These are phyloP conservation scores for Nadsonia starkeyi-henricii DNA, from an alignment of 1,139 yeast genomes.

Conservation along the genomic window DNA sequence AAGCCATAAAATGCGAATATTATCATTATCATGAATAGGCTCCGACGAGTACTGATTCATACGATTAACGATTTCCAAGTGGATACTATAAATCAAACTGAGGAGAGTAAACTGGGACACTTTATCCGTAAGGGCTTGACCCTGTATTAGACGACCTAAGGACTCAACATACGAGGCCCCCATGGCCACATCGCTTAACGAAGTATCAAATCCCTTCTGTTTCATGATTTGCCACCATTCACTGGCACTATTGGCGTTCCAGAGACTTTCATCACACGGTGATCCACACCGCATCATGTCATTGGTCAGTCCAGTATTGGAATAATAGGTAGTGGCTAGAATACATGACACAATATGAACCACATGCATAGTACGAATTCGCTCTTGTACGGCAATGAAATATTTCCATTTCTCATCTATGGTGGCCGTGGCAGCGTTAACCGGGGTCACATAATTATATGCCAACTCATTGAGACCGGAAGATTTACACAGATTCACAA, in stretches of 20 bases:
- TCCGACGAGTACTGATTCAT: not conserved
- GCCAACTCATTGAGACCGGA: conserved; percentile 60
- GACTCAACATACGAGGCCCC: conserved; percentile 18
- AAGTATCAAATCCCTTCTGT: conserved; percentile 17
- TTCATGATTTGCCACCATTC: conserved; percentile 40
- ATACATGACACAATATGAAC: conserved; percentile 61
- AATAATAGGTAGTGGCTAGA: conserved; percentile 53
- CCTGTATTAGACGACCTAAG: conserved; percentile 16
- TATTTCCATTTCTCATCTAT: conserved; percentile 51
- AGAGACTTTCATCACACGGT: conserved; percentile 59
- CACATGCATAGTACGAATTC: conserved; percentile 75
- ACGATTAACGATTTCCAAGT: conserved; percentile 43
- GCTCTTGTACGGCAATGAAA: conserved; percentile 66
- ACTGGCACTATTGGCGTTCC: conserved; percentile 43
- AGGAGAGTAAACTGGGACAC: conserved; percentile 37
- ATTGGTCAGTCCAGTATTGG: conserved; percentile 42
- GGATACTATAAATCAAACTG: conserved; percentile 55
- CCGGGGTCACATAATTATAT: conserved; percentile 19
- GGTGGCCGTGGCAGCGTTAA: conserved; percentile 25
- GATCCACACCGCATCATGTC: conserved; percentile 59
- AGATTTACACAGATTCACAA: conserved; percentile 64
- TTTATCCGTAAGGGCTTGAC: conserved; percentile 20
- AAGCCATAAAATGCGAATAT: not conserved
- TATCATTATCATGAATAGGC: not conserved
- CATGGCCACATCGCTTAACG: conserved; percentile 13